Evolutionary conservation across 1,139 yeast species (phyloP).

Genomic region (Hanseniaspora uvarum): DNA sequence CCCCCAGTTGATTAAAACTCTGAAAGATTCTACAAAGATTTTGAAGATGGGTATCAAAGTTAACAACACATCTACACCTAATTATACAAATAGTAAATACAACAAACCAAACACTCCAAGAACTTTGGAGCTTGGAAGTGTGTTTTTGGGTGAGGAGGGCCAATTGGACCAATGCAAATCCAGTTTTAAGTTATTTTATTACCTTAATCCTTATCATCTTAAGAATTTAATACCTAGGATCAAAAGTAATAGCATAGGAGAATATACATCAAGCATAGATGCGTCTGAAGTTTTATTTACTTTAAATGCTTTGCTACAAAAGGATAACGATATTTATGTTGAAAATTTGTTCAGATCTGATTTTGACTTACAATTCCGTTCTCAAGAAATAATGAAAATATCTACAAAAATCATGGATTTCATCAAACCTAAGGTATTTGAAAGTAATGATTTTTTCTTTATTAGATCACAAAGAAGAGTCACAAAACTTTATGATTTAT

Average conservation of each 20-base stretch:
- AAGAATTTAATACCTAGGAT: neutral
- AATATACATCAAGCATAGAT: neutral
- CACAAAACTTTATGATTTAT: neutral
- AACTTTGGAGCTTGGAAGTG: neutral
- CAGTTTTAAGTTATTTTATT: slow-evolving; percentile 6
- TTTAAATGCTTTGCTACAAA: slow-evolving; percentile 7
- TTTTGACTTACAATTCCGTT: neutral
- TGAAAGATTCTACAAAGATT: neutral
- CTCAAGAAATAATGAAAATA: slow-evolving; percentile 4
- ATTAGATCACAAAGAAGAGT: neutral
- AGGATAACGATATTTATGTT: slow-evolving; percentile 10
- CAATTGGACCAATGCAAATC: slow-evolving; percentile 2
- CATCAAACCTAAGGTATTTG: neutral
- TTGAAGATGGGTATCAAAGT: slow-evolving; percentile 1
- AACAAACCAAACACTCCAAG: neutral
- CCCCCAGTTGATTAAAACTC: neutral
- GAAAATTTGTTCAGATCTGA: slow-evolving; percentile 8
- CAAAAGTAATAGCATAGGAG: neutral
- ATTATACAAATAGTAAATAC: neutral
- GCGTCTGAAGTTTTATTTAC: slow-evolving; percentile 1
- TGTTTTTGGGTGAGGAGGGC: slow-evolving; percentile 6
- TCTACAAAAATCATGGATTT: slow-evolving; percentile 4
- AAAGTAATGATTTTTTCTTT: neutral
- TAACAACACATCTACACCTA: neutral
- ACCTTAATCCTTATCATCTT: neutral